Conservation (phyloP, 129 eudicot genomes). For the Kitagawia praeruptora region DNA sequence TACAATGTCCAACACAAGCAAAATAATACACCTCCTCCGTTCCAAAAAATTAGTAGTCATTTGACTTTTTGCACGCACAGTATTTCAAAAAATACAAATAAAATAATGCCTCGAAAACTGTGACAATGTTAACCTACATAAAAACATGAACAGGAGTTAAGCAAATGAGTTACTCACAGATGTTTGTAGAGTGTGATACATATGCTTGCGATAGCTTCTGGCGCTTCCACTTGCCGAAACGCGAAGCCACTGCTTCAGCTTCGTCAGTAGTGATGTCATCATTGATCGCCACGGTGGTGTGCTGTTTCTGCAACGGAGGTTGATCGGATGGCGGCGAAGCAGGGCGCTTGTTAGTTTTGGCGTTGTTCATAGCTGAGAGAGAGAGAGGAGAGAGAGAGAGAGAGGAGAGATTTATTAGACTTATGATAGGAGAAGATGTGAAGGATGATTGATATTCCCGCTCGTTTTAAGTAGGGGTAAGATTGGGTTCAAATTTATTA, state of each 20-base stretch:
- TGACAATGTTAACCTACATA: slow-evolving; percentile 13
- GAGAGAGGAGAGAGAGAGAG: neutral
- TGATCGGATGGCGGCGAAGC: slow-evolving; percentile 29
- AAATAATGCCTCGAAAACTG: neutral
- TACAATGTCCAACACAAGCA: slow-evolving; percentile 1
- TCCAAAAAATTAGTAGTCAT: no score
- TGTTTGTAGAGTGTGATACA: slow-evolving; percentile 34
- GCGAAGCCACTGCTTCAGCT: no score
- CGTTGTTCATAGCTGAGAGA: slow-evolving; percentile 31
- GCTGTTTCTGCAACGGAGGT: slow-evolving; percentile 41
- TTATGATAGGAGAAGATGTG: no score
- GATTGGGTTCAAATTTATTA: no score
- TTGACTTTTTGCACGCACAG: no score
- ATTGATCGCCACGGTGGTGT: slow-evolving; percentile 24
- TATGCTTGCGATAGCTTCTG: no score
- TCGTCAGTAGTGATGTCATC: slow-evolving; percentile 32
- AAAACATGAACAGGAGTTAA: neutral
- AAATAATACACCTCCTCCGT: no score
- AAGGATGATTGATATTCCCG: no score
- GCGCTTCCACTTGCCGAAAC: no score
- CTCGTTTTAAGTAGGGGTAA: no score
- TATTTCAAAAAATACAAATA: no score
- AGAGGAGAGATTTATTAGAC: no score
- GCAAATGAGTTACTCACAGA: slow-evolving; percentile 46
- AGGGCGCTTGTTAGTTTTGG: slow-evolving; percentile 48